A percentile compares a stretch with the other conserved stretches of the same genome.
Conservation (phyloP, 768 basidiomycete species). For the Crassisporium funariophilum region DNA sequence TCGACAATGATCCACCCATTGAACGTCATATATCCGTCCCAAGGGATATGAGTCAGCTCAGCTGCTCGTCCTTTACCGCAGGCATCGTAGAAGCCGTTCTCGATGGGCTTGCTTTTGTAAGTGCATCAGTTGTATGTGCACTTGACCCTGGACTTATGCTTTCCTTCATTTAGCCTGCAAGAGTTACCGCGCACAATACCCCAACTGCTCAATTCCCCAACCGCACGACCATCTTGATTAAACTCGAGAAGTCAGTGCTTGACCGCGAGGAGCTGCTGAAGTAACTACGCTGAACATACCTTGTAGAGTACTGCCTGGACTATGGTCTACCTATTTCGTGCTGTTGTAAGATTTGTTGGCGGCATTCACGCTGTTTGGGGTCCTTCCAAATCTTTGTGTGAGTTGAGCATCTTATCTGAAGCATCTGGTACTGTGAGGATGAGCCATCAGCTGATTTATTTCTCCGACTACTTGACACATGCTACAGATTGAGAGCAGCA, state of each 20-base stretch:
- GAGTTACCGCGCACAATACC: conserved; percentile 95
- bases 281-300: conserved; percentile 33
- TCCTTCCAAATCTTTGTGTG: too few relatives aligned
- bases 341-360: too few relatives aligned
- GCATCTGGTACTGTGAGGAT: conserved; percentile 1
- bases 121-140: conserved; percentile 32
- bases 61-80: conserved; percentile 96
- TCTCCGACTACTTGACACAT: not conserved
- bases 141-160: conserved; percentile 5
- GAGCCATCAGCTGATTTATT: not conserved
- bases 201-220: conserved; percentile 78
- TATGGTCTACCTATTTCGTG: too few relatives aligned
- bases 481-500: not conserved
- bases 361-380: too few relatives aligned
- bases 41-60: conserved; percentile 89
- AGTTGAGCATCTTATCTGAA: conserved; percentile 9
- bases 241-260: conserved; percentile 89
- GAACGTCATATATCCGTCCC: conserved; percentile 94
- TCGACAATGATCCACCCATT: conserved; percentile 92
- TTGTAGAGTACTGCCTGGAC: too few relatives aligned
- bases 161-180: conserved; percentile 71
- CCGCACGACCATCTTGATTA: conserved; percentile 96
- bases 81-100: conserved; percentile 97
- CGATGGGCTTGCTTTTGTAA: conserved; percentile 90
- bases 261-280: conserved; percentile 93